phyloP scores from a whole-genome alignment of 257 asterid species.

The Gentiana straminea region DNA sequence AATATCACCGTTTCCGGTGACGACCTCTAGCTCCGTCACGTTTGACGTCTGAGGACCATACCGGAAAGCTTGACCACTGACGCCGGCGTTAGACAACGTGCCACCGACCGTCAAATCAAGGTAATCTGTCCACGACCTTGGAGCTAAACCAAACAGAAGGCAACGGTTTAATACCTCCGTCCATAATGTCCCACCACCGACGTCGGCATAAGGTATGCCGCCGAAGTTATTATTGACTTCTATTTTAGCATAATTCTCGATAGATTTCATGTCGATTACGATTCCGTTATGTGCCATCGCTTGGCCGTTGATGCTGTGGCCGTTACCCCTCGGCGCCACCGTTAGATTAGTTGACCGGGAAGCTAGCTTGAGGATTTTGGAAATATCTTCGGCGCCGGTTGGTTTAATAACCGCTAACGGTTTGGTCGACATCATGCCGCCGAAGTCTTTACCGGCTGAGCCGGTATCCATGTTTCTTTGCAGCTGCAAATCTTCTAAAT shows the following conservation, averaged over 20 bases:
- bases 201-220: conserved; percentile 37
- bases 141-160: conserved; percentile 52
- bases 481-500: conserved; percentile 28
- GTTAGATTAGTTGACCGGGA: conserved; percentile 43
- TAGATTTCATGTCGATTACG: conserved; percentile 54
- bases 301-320: conserved; percentile 93
- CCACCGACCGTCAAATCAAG: conserved; percentile 87
- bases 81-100: conserved; percentile 88
- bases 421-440: conserved; percentile 42
- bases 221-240: conserved; percentile 20
- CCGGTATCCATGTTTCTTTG: conserved; percentile 29
- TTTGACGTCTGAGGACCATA: conserved; percentile 79
- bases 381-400: conserved; percentile 39
- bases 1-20: conserved; percentile 82
- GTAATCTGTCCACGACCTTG: conserved; percentile 92
- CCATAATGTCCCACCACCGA: conserved; percentile 93
- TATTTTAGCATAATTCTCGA: conserved; percentile 17
- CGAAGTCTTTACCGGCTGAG: conserved; percentile 54
- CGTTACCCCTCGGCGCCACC: conserved; percentile 95
- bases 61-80: conserved; percentile 74
- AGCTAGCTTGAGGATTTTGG: conserved; percentile 41
- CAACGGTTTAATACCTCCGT: conserved; percentile 61
- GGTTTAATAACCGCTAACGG: conserved; percentile 67
- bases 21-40: conserved; percentile 86
- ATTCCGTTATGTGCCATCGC: conserved; percentile 81